phyloP scores from a whole-genome alignment of 768 basidiomycete species.

The Floccularia luteovirens region DNA sequence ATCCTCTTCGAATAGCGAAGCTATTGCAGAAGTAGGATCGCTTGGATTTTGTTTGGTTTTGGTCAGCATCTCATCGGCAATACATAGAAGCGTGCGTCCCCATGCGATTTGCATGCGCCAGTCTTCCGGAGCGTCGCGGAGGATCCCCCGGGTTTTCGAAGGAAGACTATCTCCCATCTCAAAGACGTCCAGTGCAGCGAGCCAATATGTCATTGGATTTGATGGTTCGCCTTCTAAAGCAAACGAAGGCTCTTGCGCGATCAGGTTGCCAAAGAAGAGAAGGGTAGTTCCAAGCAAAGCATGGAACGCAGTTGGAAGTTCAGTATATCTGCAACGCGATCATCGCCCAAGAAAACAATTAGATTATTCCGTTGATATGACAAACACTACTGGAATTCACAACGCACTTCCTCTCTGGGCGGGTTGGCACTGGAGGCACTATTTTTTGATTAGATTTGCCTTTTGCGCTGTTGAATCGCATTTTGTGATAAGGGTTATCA shows the following conservation, averaged over 20 bases:
- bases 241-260: slow-evolving; percentile 42
- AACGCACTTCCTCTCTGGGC: too few species aligned
- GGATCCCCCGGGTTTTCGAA: slow-evolving; percentile 26
- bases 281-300: slow-evolving; percentile 57
- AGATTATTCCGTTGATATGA: too few species aligned
- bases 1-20: slow-evolving; percentile 15
- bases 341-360: too few species aligned
- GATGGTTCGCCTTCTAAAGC: slow-evolving; percentile 49
- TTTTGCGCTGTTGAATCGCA: too few species aligned
- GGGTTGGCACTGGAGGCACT: too few species aligned
- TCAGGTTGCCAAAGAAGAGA: slow-evolving; percentile 55
- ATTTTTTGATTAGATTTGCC: too few species aligned
- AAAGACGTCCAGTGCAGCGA: slow-evolving; percentile 64
- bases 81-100: slow-evolving; percentile 56
- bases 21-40: slow-evolving; percentile 1
- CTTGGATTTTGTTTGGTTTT: slow-evolving; percentile 12
- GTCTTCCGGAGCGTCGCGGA: slow-evolving; percentile 35
- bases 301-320: slow-evolving; percentile 61
- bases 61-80: slow-evolving; percentile 46
- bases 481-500: background rate
- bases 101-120: slow-evolving; percentile 65
- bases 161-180: slow-evolving; percentile 62
- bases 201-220: slow-evolving; percentile 48
- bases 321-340: slow-evolving; percentile 30
- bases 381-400: too few species aligned